These are phyloP conservation scores for Salinomyces thailandicus DNA, from an alignment of 2,329 filamentous ascomycete species.

Conservation along the genomic window DNA sequence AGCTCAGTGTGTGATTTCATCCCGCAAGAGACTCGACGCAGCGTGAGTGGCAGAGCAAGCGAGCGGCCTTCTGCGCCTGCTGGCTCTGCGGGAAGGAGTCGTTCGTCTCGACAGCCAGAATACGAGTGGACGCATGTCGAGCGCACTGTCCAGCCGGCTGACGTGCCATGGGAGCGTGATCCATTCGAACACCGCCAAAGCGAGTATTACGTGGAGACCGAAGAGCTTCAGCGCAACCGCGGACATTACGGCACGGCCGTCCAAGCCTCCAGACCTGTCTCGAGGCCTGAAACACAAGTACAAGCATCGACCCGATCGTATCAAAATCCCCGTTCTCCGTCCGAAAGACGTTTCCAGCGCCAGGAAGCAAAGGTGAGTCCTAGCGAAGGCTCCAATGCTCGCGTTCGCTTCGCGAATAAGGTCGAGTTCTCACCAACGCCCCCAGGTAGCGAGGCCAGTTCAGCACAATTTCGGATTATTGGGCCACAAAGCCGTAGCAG, in stretches of 20 bases:
- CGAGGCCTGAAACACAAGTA: neutral
- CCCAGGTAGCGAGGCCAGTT: conserved; percentile 22
- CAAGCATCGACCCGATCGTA: too few relatives aligned
- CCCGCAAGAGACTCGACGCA: too few relatives aligned
- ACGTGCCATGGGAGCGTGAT: neutral
- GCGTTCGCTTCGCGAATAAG: conserved; percentile 24
- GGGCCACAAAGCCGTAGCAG: conserved; percentile 3
- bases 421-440: conserved; percentile 25
- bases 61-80: too few relatives aligned
- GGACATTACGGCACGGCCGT: neutral
- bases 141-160: neutral
- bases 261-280: neutral
- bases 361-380: neutral
- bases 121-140: neutral
- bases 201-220: neutral
- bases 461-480: conserved; percentile 15
- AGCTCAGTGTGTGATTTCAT: too few relatives aligned
- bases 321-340: neutral
- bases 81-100: too few relatives aligned
- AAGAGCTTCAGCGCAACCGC: neutral
- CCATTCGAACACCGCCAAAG: neutral
- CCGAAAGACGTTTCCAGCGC: neutral
- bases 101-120: too few relatives aligned
- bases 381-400: conserved; percentile 12
- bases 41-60: too few relatives aligned